Evolutionary conservation across 805 yeast genomes (phyloP).

Genomic region (Ogataea chonburiensis): DNA sequence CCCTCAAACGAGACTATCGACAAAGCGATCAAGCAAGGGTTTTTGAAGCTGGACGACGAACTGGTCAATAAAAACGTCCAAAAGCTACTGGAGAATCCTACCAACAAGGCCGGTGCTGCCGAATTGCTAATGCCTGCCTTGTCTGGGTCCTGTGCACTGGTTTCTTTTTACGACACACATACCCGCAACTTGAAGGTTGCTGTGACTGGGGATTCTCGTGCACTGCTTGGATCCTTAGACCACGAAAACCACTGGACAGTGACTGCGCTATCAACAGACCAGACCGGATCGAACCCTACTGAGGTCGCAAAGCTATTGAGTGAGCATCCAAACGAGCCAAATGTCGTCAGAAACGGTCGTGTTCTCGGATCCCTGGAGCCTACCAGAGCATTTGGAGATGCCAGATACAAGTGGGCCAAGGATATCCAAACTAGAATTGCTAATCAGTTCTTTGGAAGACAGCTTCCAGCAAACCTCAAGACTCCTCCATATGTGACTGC

Average conservation of each 20-base stretch:
- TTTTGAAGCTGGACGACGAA: constrained; percentile 79
- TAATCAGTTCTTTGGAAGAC: constrained; percentile 76
- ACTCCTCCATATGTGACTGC: constrained; percentile 99
- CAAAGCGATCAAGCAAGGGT: constrained; percentile 77
- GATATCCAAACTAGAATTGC: constrained; percentile 73
- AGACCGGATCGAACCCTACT: constrained; percentile 86
- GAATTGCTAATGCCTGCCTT: constrained; percentile 86
- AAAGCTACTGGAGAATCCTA: constrained; percentile 64
- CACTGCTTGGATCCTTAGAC: constrained; percentile 73
- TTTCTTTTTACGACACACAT: constrained; percentile 81
- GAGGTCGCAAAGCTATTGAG: constrained; percentile 79
- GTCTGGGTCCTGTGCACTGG: constrained; percentile 90
- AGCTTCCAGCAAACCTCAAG: constrained; percentile 65
- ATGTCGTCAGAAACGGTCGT: constrained; percentile 81
- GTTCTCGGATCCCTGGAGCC: constrained; percentile 94
- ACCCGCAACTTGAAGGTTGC: constrained; percentile 78
- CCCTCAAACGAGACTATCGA: constrained; percentile 73
- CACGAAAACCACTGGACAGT: constrained; percentile 79
- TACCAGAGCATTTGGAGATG: constrained; percentile 95
- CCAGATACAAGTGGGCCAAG: constrained; percentile 79
- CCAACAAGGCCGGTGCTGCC: constrained; percentile 61
- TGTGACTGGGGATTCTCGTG: constrained; percentile 95
- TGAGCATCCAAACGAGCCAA: constrained; percentile 91
- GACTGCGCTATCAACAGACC: constrained; percentile 81
- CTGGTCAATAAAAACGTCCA: constrained; percentile 75